Conservation (phyloP, 768 basidiomycete genomes). For the Thelephora ganbajun region DNA sequence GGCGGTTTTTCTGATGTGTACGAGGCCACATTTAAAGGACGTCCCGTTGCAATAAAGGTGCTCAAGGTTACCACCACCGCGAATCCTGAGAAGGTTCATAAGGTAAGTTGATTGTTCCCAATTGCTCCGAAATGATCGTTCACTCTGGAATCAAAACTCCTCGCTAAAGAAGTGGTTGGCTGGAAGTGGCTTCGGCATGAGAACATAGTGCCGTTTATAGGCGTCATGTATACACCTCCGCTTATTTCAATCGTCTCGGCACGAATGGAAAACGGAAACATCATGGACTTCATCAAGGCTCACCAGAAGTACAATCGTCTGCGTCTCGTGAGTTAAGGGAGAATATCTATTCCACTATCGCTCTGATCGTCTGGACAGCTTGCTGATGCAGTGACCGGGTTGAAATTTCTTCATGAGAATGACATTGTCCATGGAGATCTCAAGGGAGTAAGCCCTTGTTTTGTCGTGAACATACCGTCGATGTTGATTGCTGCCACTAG, state of each 20-base stretch:
- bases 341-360: neutral
- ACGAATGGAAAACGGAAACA: neutral
- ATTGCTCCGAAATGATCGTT: too few relatives aligned
- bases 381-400: slow-evolving; percentile 7
- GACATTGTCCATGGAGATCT: slow-evolving; percentile 13
- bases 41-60: slow-evolving; percentile 1
- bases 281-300: neutral
- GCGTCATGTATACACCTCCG: neutral
- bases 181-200: neutral
- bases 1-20: slow-evolving; percentile 2
- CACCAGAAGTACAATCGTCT: neutral
- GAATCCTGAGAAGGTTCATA: neutral
- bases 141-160: neutral
- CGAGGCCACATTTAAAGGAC: neutral
- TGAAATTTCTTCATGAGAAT: slow-evolving; percentile 10
- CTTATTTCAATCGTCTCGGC: neutral
- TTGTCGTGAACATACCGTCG: neutral
- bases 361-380: slow-evolving; percentile 4
- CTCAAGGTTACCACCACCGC: neutral
- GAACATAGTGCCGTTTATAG: slow-evolving; percentile 1
- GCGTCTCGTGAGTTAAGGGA: neutral
- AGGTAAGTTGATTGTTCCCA: neutral
- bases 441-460: slow-evolving; percentile 7
- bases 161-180: neutral
- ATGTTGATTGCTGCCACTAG: neutral